These are phyloP conservation scores for Hanseniaspora occidentalis DNA, from an alignment of 805 yeast genomes.

Conservation along the genomic window DNA sequence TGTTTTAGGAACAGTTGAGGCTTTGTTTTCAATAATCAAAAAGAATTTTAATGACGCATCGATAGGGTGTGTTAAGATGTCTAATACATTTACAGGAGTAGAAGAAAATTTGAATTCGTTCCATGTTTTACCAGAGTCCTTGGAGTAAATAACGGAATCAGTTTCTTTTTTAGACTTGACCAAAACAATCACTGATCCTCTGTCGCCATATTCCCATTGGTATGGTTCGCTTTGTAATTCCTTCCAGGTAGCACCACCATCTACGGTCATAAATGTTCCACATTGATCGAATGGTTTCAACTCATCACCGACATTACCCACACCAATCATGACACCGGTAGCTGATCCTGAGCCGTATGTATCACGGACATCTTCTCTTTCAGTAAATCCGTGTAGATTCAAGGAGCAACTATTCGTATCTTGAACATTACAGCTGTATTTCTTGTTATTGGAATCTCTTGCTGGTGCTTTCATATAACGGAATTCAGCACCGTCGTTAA, in stretches of 20 bases:
- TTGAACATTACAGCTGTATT: slow-evolving; percentile 38
- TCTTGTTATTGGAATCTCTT: slow-evolving; percentile 46
- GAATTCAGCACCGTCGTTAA: slow-evolving; percentile 92
- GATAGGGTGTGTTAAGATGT: slow-evolving; percentile 80
- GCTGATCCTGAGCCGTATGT: slow-evolving; percentile 84
- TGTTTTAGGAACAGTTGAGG: slow-evolving; percentile 34
- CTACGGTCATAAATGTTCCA: slow-evolving; percentile 68
- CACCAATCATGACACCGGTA: slow-evolving; percentile 75
- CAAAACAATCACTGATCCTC: slow-evolving; percentile 73
- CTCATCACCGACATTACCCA: slow-evolving; percentile 77
- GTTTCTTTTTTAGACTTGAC: slow-evolving; percentile 51
- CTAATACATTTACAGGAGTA: slow-evolving; percentile 42
- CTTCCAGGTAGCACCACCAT: slow-evolving; percentile 85
- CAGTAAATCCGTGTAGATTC: slow-evolving; percentile 84
- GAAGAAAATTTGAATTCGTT: slow-evolving; percentile 47
- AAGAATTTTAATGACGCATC: slow-evolving; percentile 78
- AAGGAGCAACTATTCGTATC: slow-evolving; percentile 56
- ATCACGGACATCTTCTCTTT: slow-evolving; percentile 71
- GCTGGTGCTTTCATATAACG: slow-evolving; percentile 54
- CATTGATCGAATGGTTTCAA: slow-evolving; percentile 39
- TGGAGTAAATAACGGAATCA: slow-evolving; percentile 46
- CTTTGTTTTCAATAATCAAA: slow-evolving; percentile 40
- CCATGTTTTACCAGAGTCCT: slow-evolving; percentile 79
- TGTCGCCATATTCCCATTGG: slow-evolving; percentile 96
- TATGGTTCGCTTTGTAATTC: slow-evolving; percentile 62